phyloP scores from a whole-genome alignment of 805 yeast genomes.

The Starmerella asiatica region DNA sequence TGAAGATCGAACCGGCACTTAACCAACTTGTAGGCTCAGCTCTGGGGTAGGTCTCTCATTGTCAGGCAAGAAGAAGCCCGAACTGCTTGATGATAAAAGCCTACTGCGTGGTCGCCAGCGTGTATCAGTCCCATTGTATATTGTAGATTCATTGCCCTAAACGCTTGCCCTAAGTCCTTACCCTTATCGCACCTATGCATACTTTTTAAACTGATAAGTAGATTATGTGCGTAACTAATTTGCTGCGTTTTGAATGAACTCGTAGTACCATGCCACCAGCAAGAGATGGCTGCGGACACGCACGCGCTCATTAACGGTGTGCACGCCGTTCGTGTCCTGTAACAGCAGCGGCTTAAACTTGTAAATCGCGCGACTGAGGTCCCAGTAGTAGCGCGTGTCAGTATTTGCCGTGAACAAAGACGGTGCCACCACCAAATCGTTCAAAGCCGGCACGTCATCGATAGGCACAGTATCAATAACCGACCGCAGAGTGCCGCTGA shows the following conservation, averaged over 20 bases:
- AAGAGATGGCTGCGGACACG: slow-evolving; percentile 40
- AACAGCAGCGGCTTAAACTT: slow-evolving; percentile 41
- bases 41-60: no score
- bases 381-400: slow-evolving; percentile 56
- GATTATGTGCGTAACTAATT: background rate
- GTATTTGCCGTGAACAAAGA: slow-evolving; percentile 55
- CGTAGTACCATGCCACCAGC: slow-evolving; percentile 25
- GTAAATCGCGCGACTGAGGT: slow-evolving; percentile 45
- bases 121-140: no score
- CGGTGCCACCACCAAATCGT: slow-evolving; percentile 38
- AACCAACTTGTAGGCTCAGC: no score
- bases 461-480: slow-evolving; percentile 25
- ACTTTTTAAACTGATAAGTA: no score
- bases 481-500: slow-evolving; percentile 51
- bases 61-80: no score
- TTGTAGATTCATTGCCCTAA: no score
- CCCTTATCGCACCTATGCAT: no score
- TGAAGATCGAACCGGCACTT: no score
- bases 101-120: no score
- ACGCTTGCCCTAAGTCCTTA: no score
- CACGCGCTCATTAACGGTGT: slow-evolving; percentile 50
- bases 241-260: slow-evolving; percentile 21
- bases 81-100: no score
- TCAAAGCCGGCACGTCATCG: slow-evolving; percentile 13
- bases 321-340: slow-evolving; percentile 31